Evolutionary conservation across 176 grass and related monocot species (phyloP).

Genomic region (Avena sativa): DNA sequence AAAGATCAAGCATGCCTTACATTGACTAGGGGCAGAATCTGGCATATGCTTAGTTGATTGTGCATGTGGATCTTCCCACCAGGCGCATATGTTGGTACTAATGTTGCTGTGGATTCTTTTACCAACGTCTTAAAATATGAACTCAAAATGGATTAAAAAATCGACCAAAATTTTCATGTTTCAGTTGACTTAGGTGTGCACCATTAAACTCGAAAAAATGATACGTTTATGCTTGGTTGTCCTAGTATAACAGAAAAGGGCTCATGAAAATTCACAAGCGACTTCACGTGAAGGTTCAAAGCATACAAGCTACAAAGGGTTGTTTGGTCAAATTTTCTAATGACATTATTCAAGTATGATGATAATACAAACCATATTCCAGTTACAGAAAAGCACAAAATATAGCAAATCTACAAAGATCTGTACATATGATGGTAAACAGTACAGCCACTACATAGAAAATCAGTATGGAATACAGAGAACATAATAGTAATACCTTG

Average conservation of each 20-base stretch:
- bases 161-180: neutral
- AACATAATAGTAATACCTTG: conserved; percentile 63
- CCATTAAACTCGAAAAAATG: neutral
- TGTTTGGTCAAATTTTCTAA: neutral
- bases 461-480: conserved; percentile 18
- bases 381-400: neutral
- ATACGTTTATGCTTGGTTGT: neutral
- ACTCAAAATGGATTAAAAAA: neutral
- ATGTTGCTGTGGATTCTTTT: neutral
- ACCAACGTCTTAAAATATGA: neutral
- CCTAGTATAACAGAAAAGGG: conserved; percentile 10
- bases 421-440: neutral
- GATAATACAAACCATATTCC: neutral
- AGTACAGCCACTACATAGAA: neutral
- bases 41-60: neutral
- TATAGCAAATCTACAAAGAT: neutral
- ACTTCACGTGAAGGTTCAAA: conserved; percentile 8
- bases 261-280: conserved; percentile 25
- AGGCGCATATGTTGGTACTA: neutral
- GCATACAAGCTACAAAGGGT: neutral
- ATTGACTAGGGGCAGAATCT: neutral
- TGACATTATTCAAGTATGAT: neutral
- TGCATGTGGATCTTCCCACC: conserved; percentile 3
- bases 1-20: neutral
- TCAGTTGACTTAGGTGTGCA: neutral